A percentile compares a stretch with the other conserved stretches of the same genome.
These are phyloP conservation scores for Rhodotorula glutinis DNA, from an alignment of 1,284 basidiomycete genomes.

Conservation along the genomic window DNA sequence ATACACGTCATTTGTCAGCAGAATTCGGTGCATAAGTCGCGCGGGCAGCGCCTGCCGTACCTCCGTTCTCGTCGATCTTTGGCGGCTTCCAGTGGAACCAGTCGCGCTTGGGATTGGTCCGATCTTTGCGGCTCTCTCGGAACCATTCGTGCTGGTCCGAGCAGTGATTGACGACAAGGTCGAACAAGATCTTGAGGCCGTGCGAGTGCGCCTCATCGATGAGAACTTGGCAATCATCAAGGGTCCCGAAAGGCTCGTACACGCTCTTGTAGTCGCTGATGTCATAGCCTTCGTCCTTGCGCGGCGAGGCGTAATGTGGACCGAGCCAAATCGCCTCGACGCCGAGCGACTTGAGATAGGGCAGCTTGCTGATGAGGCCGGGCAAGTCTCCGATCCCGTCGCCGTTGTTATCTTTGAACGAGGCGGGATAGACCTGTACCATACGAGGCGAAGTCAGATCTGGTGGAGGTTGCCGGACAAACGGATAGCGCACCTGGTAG, in stretches of 20 bases:
- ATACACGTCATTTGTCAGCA: background rate
- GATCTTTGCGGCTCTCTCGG: slow-evolving; percentile 60
- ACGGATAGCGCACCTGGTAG: no score
- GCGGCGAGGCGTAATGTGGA: slow-evolving; percentile 67
- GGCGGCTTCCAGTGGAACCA: slow-evolving; percentile 52
- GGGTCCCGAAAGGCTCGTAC: slow-evolving; percentile 67
- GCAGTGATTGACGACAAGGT: slow-evolving; percentile 76
- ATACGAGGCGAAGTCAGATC: no score
- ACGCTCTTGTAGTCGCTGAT: slow-evolving; percentile 69
- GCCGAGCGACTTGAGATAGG: slow-evolving; percentile 67
- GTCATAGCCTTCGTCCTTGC: slow-evolving; percentile 58
- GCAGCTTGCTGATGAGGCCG: slow-evolving; percentile 63
- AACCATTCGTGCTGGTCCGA: slow-evolving; percentile 74
- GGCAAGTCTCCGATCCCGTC: slow-evolving; percentile 72
- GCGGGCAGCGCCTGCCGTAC: background rate
- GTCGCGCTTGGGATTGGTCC: slow-evolving; percentile 61
- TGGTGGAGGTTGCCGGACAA: no score
- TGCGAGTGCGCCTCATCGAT: slow-evolving; percentile 2
- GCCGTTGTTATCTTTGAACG: slow-evolving; percentile 68
- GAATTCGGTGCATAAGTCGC: background rate
- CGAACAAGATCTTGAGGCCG: slow-evolving; percentile 55
- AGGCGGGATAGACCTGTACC: slow-evolving; percentile 63
- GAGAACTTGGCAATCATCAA: slow-evolving; percentile 65
- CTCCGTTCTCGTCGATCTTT: slow-evolving; percentile 47
- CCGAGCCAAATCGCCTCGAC: slow-evolving; percentile 70